Percentiles rank a stretch among this genome's conserved stretches.
Conservation (phyloP, 2,329 filamentous ascomycete species). For the Lachnellula cervina region DNA sequence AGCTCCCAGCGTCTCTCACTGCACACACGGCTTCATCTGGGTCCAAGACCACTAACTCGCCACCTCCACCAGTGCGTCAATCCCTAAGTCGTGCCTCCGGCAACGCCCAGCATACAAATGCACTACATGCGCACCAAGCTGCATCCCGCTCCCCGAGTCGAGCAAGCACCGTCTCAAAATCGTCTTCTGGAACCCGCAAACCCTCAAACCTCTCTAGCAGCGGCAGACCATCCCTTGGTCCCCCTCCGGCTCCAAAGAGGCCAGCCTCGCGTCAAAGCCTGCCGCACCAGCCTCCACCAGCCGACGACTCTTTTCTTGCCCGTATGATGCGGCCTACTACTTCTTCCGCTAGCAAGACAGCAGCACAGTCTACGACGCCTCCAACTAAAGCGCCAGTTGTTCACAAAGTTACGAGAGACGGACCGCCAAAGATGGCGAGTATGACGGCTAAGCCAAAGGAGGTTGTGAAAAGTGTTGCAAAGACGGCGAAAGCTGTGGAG, state of each 20-base stretch:
- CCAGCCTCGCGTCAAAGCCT: constrained; percentile 48
- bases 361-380: constrained; percentile 56
- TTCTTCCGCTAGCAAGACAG: constrained; percentile 60
- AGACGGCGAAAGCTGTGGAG: constrained; percentile 11
- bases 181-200: constrained; percentile 20
- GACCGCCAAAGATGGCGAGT: constrained; percentile 18
- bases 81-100: constrained; percentile 40
- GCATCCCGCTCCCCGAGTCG: constrained; percentile 30
- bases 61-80: constrained; percentile 32
- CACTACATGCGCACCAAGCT: constrained; percentile 27
- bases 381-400: constrained; percentile 26
- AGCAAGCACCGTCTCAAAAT: constrained; percentile 18
- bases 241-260: constrained; percentile 45
- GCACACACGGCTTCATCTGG: constrained; percentile 67
- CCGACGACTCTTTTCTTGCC: constrained; percentile 70
- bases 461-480: constrained; percentile 10
- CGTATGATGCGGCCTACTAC: constrained; percentile 77
- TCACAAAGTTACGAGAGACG: constrained; percentile 25
- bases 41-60: constrained; percentile 50
- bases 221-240: constrained; percentile 43
- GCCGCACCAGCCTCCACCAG: constrained; percentile 46
- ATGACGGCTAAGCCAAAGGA: constrained; percentile 14
- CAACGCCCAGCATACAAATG: constrained; percentile 30
- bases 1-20: constrained; percentile 61
- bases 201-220: constrained; percentile 23